Evolutionary conservation across 1,139 yeast genomes (phyloP).

Genomic region (Magnusiomyces fungicola): DNA sequence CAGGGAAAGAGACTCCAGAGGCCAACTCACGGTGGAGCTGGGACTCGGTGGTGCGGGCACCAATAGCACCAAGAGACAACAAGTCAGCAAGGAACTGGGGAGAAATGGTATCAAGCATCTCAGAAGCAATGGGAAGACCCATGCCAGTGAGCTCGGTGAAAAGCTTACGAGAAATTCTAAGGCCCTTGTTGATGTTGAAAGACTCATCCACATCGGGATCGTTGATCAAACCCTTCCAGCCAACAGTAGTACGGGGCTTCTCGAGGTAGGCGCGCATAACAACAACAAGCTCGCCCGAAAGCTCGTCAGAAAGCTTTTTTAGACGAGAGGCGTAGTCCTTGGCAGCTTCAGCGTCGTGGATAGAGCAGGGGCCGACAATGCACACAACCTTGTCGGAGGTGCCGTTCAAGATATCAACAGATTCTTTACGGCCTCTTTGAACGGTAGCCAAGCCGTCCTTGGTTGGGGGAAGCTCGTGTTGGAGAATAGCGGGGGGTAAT

Average conservation of each 20-base stretch:
- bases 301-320: conserved; percentile 57
- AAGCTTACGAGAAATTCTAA: conserved; percentile 79
- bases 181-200: conserved; percentile 90
- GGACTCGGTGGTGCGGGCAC: conserved; percentile 96
- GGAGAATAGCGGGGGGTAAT: conserved; percentile 89
- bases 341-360: conserved; percentile 87
- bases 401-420: conserved; percentile 55
- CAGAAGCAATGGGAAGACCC: conserved; percentile 83
- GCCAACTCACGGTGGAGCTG: conserved; percentile 95
- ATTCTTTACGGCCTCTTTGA: conserved; percentile 66
- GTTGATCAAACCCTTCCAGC: conserved; percentile 97
- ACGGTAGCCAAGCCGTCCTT: conserved; percentile 55
- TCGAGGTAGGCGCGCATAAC: conserved; percentile 91
- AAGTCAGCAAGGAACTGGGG: conserved; percentile 90
- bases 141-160: conserved; percentile 73
- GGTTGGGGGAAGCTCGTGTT: conserved; percentile 75
- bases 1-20: conserved; percentile 92
- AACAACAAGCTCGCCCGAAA: conserved; percentile 66
- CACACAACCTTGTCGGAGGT: conserved; percentile 66
- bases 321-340: conserved; percentile 76
- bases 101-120: conserved; percentile 94
- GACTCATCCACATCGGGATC: conserved; percentile 96
- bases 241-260: conserved; percentile 97
- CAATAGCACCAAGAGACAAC: conserved; percentile 91
- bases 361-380: conserved; percentile 94